A percentile compares a stretch with the other conserved stretches of the same genome.
Evolutionary conservation across 495 filamentous ascomycete genomes (phyloP).

Genomic region (Chaetomium tenue): DNA sequence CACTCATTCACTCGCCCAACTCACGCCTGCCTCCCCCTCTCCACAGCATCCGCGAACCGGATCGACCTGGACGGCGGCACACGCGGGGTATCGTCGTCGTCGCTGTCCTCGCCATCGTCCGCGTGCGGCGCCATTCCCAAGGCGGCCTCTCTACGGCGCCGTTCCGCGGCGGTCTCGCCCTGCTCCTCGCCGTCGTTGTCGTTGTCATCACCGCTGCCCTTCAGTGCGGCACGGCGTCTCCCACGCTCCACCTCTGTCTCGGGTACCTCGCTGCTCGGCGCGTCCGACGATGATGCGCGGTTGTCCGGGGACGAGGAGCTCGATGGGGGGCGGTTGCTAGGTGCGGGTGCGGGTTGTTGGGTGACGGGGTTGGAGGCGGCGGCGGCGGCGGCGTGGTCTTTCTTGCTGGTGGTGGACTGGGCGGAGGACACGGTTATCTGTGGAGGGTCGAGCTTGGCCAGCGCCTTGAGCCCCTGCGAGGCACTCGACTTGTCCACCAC

Average conservation of each 20-base stretch:
- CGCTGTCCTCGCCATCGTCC: conserved; percentile 58
- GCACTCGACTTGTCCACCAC: conserved; percentile 67
- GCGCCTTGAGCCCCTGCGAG: conserved; percentile 54
- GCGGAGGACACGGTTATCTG: conserved; percentile 22
- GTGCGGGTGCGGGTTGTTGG: neutral
- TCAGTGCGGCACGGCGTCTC: conserved; percentile 42
- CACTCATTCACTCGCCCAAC: neutral
- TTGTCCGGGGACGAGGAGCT: conserved; percentile 20
- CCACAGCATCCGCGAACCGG: conserved; percentile 47
- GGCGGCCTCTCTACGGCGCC: conserved; percentile 77
- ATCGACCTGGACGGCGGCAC: conserved; percentile 47
- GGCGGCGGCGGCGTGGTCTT: conserved; percentile 13
- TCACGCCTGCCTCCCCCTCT: conserved; percentile 16
- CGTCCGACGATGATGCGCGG: conserved; percentile 19
- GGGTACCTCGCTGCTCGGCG: conserved; percentile 26
- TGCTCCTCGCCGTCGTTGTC: conserved; percentile 42
- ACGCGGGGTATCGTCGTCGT: conserved; percentile 59
- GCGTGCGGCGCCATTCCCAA: conserved; percentile 60
- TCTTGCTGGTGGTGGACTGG: conserved; percentile 11
- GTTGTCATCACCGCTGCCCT: conserved; percentile 29
- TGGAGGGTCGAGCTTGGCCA: conserved; percentile 51
- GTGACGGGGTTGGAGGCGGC: conserved; percentile 12
- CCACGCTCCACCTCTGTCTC: conserved; percentile 47
- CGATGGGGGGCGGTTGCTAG: conserved; percentile 20
- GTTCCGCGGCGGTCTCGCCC: conserved; percentile 79